phyloP scores from a whole-genome alignment of 164 flowering plant species.

The Santalum album region DNA sequence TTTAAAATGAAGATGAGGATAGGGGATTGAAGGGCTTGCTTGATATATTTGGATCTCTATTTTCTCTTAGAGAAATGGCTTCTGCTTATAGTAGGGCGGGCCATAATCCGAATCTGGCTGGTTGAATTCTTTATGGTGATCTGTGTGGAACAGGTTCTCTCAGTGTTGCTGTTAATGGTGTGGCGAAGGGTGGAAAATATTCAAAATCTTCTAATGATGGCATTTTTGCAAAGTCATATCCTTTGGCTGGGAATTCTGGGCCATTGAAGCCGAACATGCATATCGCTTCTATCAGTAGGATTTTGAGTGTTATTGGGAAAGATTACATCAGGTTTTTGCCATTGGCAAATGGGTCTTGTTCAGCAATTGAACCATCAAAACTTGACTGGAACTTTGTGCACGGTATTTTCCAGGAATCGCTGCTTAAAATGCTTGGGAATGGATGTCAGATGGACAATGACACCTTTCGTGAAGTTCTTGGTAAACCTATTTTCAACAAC shows the following conservation, averaged over 20 bases:
- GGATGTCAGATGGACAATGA: slow-evolving; percentile 45
- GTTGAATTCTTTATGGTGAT: slow-evolving; percentile 28
- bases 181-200: no score
- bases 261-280: slow-evolving; percentile 23
- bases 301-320: slow-evolving; percentile 45
- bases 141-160: slow-evolving; percentile 14
- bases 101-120: slow-evolving; percentile 30
- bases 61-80: slow-evolving; percentile 44
- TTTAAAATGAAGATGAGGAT: slow-evolving; percentile 19
- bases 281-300: slow-evolving; percentile 38
- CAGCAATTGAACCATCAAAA: slow-evolving; percentile 32
- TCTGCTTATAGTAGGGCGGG: slow-evolving; percentile 49
- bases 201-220: no score
- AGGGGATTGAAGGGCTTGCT: slow-evolving; percentile 33
- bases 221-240: slow-evolving; percentile 8
- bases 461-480: slow-evolving; percentile 43
- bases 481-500: slow-evolving; percentile 17
- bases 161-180: no score
- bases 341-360: slow-evolving; percentile 13
- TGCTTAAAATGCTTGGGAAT: slow-evolving; percentile 50
- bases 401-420: slow-evolving; percentile 44
- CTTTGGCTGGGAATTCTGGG: slow-evolving; percentile 15
- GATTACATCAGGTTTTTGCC: slow-evolving; percentile 22
- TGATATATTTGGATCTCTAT: slow-evolving; percentile 38
- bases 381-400: slow-evolving; percentile 18